Evolutionary conservation across 768 basidiomycete genomes (phyloP).

Genomic region (Dendrothele bispora): DNA sequence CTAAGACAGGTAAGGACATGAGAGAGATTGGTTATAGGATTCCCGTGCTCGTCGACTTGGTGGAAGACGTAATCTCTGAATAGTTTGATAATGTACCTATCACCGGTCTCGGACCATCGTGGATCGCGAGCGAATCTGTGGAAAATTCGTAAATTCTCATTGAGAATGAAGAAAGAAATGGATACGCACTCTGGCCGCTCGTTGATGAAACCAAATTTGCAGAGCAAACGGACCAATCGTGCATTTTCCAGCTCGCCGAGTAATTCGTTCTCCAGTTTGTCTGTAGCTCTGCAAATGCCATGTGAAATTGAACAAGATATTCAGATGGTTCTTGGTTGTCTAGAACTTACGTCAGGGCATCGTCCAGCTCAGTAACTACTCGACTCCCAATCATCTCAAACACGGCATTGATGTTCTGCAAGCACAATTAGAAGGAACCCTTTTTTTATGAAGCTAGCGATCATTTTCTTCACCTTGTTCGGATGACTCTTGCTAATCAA

Average conservation of each 20-base stretch:
- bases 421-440: not conserved
- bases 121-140: constrained; percentile 92
- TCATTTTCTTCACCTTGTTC: constrained; percentile 54
- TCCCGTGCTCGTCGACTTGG: constrained; percentile 88
- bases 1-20: constrained; percentile 93
- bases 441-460: not conserved
- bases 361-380: constrained; percentile 80
- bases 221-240: constrained; percentile 81
- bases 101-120: constrained; percentile 98
- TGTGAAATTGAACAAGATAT: not conserved
- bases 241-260: constrained; percentile 93
- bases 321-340: not conserved
- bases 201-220: constrained; percentile 98
- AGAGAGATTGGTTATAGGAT: constrained; percentile 84
- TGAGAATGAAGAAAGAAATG: not conserved
- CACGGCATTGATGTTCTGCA: constrained; percentile 73
- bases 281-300: constrained; percentile 57
- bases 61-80: constrained; percentile 99
- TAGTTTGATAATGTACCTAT: constrained; percentile 95
- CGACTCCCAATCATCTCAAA: constrained; percentile 77
- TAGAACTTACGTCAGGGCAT: constrained; percentile 66
- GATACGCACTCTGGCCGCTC: constrained; percentile 92
- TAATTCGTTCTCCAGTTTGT: constrained; percentile 81
- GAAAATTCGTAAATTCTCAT: not conserved
- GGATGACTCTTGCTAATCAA: constrained; percentile 71